Evolutionary conservation across 768 basidiomycete genomes (phyloP), one percentile per base, ranked within the genome.

Genomic region (Leccinum imitatum): DNA sequence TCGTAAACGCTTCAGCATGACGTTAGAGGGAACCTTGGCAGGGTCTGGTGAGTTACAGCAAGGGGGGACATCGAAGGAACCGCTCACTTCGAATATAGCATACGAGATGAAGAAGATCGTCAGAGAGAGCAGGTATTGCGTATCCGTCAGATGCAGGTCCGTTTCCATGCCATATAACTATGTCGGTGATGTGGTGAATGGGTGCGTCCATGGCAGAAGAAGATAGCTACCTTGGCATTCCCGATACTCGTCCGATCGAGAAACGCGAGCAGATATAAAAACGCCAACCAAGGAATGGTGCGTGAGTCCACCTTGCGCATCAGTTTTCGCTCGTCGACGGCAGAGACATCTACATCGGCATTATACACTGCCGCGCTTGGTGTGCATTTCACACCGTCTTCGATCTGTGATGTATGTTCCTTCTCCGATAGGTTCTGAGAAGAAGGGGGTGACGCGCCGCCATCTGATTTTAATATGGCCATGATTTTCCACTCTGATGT

Each of bases 201-300:
- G 7, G 47, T 14, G 5, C 14, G 13, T 6, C 23, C 15, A 48
- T 15, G 21, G 21, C 2, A 48, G 14, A 14, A 21, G 17, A 25
- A 30, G 10, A 33, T 5, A 30, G 54, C 1, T 31, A 67, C 63
- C 59, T 69, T 68, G 53, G 70, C 65, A 56, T 84, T 83, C 39
- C 82, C 83, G 58, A 83, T 80, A 58, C 80, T 82, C 61, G 82
- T 82, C 30, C 84, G 77, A 62, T 85, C 83, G 56, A 86, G 72
- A 78, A 91, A 92, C 64, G 86, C 87, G 41, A 93, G 77, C 39
- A 92, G 77, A 73, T 91, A 91, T 65, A 93, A 73, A 56, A 94
- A 80, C 5, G 89, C 86, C 44, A 89, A 68, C 89, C 87, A 90
- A 10, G 87, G 84, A 39, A 88, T 79, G 62, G 88, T 79, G n/a